Conservation (phyloP, 1,284 basidiomycete species). For the Ceratobasidium sp. region DNA sequence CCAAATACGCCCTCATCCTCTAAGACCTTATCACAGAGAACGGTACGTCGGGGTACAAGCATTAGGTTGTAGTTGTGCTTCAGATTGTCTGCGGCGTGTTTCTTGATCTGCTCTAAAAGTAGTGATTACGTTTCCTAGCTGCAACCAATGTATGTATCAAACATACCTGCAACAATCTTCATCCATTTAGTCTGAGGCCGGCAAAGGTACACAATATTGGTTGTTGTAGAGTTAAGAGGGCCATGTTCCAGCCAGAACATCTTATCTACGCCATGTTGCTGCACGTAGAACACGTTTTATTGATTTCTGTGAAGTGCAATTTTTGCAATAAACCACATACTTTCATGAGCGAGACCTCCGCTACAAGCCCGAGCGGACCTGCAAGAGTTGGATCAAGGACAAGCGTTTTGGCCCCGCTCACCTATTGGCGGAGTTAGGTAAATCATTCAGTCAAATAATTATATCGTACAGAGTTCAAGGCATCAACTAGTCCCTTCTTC, state of each 20-base stretch:
- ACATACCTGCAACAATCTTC: constrained; percentile 87
- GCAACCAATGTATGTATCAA: neutral
- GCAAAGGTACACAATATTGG: constrained; percentile 94
- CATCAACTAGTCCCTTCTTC: constrained; percentile 77
- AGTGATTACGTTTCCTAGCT: neutral
- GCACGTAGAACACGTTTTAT: constrained; percentile 25
- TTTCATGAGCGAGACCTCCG: constrained; percentile 91
- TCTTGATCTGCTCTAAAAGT: constrained; percentile 82
- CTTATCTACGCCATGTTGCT: constrained; percentile 99
- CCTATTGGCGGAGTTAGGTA: constrained; percentile 59
- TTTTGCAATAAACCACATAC: constrained; percentile 53
- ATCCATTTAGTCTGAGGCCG: constrained; percentile 86
- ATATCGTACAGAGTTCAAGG: constrained; percentile 75
- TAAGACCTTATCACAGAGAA: constrained; percentile 80
- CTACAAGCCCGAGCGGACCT: constrained; percentile 91
- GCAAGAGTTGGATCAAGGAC: constrained; percentile 89
- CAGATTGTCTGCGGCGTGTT: constrained; percentile 65
- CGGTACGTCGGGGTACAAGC: constrained; percentile 87
- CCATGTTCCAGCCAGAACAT: constrained; percentile 99
- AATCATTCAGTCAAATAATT: constrained; percentile 33
- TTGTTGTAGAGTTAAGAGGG: constrained; percentile 80
- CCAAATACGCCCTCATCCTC: constrained; percentile 94
- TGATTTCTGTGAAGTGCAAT: neutral
- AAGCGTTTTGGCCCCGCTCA: constrained; percentile 94
- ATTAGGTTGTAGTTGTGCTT: constrained; percentile 87